phyloP scores from a whole-genome alignment of 345 rosid species.

The Eucalyptus pumila region DNA sequence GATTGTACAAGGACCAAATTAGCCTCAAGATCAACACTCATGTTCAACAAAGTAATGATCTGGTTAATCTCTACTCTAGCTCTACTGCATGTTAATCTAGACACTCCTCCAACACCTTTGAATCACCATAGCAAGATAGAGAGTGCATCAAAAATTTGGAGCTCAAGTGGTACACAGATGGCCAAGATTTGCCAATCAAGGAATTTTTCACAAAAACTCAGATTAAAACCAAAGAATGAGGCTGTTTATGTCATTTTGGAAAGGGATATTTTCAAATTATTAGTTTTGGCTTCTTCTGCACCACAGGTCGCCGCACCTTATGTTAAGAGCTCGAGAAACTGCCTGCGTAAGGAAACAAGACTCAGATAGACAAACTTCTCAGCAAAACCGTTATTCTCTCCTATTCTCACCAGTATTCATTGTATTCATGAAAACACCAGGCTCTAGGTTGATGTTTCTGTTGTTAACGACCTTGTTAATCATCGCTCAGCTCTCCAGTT shows the following conservation, averaged over 20 bases:
- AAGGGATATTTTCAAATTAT: not conserved
- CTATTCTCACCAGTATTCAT: not conserved
- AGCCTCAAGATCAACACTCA: not conserved
- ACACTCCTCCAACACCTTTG: not conserved
- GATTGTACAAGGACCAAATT: not conserved
- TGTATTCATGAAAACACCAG: not conserved
- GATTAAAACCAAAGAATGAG: not conserved
- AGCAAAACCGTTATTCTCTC: not conserved
- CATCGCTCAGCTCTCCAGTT: not conserved
- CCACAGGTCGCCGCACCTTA: not conserved
- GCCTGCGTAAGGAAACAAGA: not conserved
- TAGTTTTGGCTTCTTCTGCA: not conserved
- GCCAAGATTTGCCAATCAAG: not conserved
- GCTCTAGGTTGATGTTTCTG: not conserved
- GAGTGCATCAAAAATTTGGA: not conserved
- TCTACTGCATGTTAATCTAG: not conserved
- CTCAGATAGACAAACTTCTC: not conserved
- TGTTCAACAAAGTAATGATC: not conserved
- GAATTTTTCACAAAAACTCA: too few species aligned
- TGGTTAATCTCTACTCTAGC: not conserved
- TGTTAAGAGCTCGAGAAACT: not conserved
- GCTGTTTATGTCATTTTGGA: not conserved
- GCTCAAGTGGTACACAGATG: too few species aligned
- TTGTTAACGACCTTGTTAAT: constrained; percentile 6
- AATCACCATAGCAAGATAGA: not conserved